These are phyloP conservation scores for Boletus pseudopeckii DNA, from an alignment of 768 basidiomycete genomes.

Conservation along the genomic window DNA sequence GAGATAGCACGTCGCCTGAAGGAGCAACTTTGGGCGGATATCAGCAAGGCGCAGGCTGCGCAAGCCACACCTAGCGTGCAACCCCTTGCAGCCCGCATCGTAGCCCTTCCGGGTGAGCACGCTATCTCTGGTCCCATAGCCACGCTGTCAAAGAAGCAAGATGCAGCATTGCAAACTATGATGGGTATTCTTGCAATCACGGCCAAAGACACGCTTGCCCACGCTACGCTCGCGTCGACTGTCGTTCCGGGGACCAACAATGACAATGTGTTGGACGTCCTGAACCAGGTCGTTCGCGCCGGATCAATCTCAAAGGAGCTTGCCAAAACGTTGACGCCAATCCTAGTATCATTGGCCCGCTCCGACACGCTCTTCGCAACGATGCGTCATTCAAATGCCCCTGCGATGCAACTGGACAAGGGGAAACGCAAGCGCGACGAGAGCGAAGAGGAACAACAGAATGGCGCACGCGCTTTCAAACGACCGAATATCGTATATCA, in stretches of 20 bases:
- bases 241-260: slow-evolving; percentile 44
- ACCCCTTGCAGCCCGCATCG: not conserved
- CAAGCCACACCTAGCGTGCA: slow-evolving; percentile 22
- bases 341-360: slow-evolving; percentile 62
- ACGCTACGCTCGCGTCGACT: slow-evolving; percentile 48
- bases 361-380: slow-evolving; percentile 64
- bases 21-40: slow-evolving; percentile 78
- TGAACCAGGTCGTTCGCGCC: slow-evolving; percentile 47
- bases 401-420: slow-evolving; percentile 59
- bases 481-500: slow-evolving; percentile 43
- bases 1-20: slow-evolving; percentile 71
- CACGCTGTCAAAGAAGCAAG: slow-evolving; percentile 42
- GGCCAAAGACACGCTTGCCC: slow-evolving; percentile 54
- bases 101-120: slow-evolving; percentile 3
- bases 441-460: slow-evolving; percentile 32
- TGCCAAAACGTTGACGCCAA: slow-evolving; percentile 55
- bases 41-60: slow-evolving; percentile 60
- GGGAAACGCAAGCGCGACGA: slow-evolving; percentile 77
- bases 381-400: slow-evolving; percentile 59
- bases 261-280: slow-evolving; percentile 50
- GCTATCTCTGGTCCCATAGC: slow-evolving; percentile 10
- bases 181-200: slow-evolving; percentile 57
- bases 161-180: slow-evolving; percentile 63
- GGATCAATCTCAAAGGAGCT: slow-evolving; percentile 50
- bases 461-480: slow-evolving; percentile 36